Percentiles rank a stretch among this genome's conserved stretches.
These are phyloP conservation scores for Calonectria henricotiae DNA, from an alignment of 2,329 filamentous ascomycete species.

Conservation along the genomic window DNA sequence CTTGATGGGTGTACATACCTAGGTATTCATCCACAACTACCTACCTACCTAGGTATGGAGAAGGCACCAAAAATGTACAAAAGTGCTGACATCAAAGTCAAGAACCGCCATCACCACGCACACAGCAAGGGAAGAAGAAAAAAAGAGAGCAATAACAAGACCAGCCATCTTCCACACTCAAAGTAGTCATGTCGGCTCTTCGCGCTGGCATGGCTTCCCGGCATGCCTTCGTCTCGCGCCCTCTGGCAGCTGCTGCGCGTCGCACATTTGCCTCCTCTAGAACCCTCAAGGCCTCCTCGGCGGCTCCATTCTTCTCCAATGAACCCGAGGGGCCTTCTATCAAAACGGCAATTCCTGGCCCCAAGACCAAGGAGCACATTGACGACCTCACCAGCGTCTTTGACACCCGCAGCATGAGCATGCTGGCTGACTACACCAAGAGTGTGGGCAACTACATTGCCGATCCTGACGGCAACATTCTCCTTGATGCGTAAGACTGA, in stretches of 20 bases:
- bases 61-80: neutral
- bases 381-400: slow-evolving; percentile 84
- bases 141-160: neutral
- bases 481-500: slow-evolving; percentile 78
- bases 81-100: neutral
- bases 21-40: neutral
- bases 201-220: slow-evolving; percentile 52
- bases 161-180: neutral
- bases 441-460: slow-evolving; percentile 87
- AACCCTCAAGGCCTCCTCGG: slow-evolving; percentile 53
- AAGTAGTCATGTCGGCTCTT: slow-evolving; percentile 53
- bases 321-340: slow-evolving; percentile 70
- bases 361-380: slow-evolving; percentile 79
- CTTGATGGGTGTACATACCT: neutral
- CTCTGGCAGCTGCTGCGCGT: slow-evolving; percentile 38
- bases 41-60: neutral
- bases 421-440: slow-evolving; percentile 83
- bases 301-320: slow-evolving; percentile 62
- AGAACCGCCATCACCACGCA: neutral
- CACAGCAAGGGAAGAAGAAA: slow-evolving; percentile 1
- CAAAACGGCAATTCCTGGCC: slow-evolving; percentile 81
- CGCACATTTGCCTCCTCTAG: slow-evolving; percentile 50
- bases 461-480: slow-evolving; percentile 80
- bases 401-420: slow-evolving; percentile 89
- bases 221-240: slow-evolving; percentile 43